Conservation (phyloP, 805 yeast species). For the Starmerella floris region DNA sequence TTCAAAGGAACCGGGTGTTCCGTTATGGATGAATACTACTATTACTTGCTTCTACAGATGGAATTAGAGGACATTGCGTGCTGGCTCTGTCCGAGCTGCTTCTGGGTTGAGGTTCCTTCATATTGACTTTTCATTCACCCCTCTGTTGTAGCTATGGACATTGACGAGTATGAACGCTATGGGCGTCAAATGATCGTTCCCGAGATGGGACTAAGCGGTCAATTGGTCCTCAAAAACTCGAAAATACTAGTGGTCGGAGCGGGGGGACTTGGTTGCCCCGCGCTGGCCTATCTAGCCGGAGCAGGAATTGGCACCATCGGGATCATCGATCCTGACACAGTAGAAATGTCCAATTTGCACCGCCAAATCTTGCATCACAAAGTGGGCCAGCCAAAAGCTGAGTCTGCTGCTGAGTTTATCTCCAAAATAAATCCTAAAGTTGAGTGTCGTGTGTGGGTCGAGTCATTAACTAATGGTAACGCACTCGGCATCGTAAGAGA, state of each 20-base stretch:
- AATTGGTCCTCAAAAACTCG: constrained; percentile 42
- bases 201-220: constrained; percentile 47
- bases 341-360: constrained; percentile 75
- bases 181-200: constrained; percentile 96
- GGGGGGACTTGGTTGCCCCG: constrained; percentile 94
- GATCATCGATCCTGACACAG: constrained; percentile 74
- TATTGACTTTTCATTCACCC: too few relatives aligned
- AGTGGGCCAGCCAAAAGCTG: constrained; percentile 62
- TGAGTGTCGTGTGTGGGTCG: constrained; percentile 34
- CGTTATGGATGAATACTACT: too few relatives aligned
- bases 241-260: constrained; percentile 78
- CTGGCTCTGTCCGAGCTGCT: too few relatives aligned
- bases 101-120: too few relatives aligned
- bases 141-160: constrained; percentile 20
- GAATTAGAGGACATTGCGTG: too few relatives aligned
- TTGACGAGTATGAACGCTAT: constrained; percentile 67
- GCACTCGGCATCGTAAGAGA: constrained; percentile 47
- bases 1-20: too few relatives aligned
- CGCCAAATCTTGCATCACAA: constrained; percentile 75
- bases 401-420: constrained; percentile 54
- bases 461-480: constrained; percentile 33
- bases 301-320: constrained; percentile 77
- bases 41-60: too few relatives aligned
- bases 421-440: constrained; percentile 56
- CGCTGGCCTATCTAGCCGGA: constrained; percentile 67